These are phyloP conservation scores for Musa acuminata DNA, from an alignment of 176 grass and related monocot genomes.

Conservation along the genomic window DNA sequence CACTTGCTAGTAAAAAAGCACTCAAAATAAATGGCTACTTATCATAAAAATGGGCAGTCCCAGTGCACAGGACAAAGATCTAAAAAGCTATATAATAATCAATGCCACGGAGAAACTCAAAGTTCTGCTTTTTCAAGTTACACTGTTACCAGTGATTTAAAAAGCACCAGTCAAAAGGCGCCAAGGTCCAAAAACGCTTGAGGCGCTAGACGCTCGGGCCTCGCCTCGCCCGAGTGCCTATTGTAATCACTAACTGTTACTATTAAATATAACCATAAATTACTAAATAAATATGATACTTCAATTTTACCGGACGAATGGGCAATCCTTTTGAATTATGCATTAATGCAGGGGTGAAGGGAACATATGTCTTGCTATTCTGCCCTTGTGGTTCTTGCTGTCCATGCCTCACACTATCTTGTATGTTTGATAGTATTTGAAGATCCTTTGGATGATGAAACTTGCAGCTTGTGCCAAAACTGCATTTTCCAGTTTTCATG, in stretches of 20 bases:
- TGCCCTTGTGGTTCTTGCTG: constrained; percentile 26
- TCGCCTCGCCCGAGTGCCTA: no score
- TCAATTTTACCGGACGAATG: constrained; percentile 51
- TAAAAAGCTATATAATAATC: not conserved
- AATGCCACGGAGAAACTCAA: not conserved
- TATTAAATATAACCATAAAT: not conserved
- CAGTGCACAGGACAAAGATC: not conserved
- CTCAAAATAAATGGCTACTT: not conserved
- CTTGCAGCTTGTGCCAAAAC: constrained; percentile 63
- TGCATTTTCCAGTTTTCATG: constrained; percentile 70
- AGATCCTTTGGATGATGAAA: constrained; percentile 73
- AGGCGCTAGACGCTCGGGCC: no score
- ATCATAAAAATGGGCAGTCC: not conserved
- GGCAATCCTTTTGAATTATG: constrained; percentile 83
- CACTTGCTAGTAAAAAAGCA: not conserved
- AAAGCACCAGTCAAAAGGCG: no score
- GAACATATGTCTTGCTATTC: constrained; percentile 23
- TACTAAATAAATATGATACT: not conserved
- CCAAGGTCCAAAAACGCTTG: no score
- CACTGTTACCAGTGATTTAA: no score
- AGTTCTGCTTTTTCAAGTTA: not conserved
- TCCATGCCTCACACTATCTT: constrained; percentile 32
- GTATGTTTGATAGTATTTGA: constrained; percentile 23
- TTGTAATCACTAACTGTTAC: no score
- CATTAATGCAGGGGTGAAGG: constrained; percentile 30